Conservation (phyloP, 352 stramenopile genomes). For the Phytophthora sp. region DNA sequence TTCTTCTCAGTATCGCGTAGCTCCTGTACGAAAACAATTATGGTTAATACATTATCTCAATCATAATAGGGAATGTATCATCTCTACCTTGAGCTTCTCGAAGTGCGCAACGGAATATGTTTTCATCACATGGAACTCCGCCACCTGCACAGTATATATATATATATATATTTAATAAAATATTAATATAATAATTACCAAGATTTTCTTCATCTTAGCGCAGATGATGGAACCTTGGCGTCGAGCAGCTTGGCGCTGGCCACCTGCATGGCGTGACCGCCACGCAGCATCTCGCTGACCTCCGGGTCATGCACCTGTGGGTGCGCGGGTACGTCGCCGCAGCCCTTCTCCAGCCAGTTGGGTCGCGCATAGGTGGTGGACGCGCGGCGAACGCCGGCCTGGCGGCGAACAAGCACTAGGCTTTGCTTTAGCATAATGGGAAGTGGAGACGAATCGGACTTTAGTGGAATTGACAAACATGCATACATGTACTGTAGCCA, state of each 20-base stretch:
- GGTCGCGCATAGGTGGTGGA: conserved; percentile 16
- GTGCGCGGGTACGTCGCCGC: conserved; percentile 57
- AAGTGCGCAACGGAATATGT: conserved; percentile 49
- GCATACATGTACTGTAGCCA: no score
- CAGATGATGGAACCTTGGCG: conserved; percentile 53
- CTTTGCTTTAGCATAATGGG: conserved; percentile 10
- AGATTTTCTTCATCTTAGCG: no score
- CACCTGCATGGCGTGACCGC: conserved; percentile 67
- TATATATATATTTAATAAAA: neutral
- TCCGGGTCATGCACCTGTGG: conserved; percentile 48
- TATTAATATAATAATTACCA: conserved; percentile 15
- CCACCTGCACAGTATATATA: conserved; percentile 32
- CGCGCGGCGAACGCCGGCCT: conserved; percentile 3
- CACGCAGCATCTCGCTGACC: conserved; percentile 76
- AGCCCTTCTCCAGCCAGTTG: conserved; percentile 77
- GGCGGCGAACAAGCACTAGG: conserved; percentile 3
- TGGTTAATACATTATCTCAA: no score
- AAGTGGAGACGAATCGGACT: neutral
- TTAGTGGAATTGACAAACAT: neutral
- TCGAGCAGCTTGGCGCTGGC: conserved; percentile 56
- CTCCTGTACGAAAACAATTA: conserved; percentile 36
- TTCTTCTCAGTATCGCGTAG: conserved; percentile 57
- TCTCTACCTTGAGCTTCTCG: conserved; percentile 65
- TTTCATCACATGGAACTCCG: conserved; percentile 36
- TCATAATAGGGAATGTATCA: no score